These are phyloP conservation scores for Harrya chromipes DNA, from an alignment of 768 basidiomycete species.

Conservation along the genomic window DNA sequence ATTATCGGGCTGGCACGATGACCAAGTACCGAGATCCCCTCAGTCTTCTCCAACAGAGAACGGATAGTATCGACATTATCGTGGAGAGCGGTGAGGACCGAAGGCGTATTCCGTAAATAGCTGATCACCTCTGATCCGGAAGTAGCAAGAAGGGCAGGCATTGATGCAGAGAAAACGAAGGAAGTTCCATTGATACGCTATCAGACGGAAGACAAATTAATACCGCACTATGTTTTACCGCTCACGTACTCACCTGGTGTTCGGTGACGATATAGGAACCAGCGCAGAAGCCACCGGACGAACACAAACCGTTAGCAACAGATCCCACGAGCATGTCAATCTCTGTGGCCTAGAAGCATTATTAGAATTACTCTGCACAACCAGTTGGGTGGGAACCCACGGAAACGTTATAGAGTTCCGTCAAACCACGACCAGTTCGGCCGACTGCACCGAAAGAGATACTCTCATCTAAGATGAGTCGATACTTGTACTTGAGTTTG, in stretches of 20 bases:
- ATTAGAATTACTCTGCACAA: not conserved
- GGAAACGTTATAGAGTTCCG: constrained; percentile 91
- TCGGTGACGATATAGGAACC: constrained; percentile 79
- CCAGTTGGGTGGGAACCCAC: constrained; percentile 39
- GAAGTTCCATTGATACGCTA: constrained; percentile 94
- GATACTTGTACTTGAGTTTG: constrained; percentile 94
- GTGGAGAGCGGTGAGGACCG: constrained; percentile 71
- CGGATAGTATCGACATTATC: constrained; percentile 80
- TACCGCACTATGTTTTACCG: not conserved
- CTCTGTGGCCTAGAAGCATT: constrained; percentile 59
- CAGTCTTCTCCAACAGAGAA: constrained; percentile 75
- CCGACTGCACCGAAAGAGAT: constrained; percentile 94
- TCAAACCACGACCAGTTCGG: constrained; percentile 89
- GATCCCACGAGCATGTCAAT: constrained; percentile 96
- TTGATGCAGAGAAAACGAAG: constrained; percentile 94
- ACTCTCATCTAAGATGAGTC: constrained; percentile 90
- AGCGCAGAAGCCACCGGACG: constrained; percentile 93
- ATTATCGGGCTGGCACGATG: constrained; percentile 86
- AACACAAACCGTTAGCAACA: constrained; percentile 76
- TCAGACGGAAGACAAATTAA: not conserved
- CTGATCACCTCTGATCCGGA: constrained; percentile 84
- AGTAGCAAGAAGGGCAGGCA: constrained; percentile 87
- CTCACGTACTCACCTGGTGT: constrained; percentile 58
- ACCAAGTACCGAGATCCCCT: constrained; percentile 80
- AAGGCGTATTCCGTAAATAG: constrained; percentile 71